These are phyloP conservation scores for Trichoderma asperelloides DNA, from an alignment of 495 filamentous ascomycete genomes.

Conservation along the genomic window DNA sequence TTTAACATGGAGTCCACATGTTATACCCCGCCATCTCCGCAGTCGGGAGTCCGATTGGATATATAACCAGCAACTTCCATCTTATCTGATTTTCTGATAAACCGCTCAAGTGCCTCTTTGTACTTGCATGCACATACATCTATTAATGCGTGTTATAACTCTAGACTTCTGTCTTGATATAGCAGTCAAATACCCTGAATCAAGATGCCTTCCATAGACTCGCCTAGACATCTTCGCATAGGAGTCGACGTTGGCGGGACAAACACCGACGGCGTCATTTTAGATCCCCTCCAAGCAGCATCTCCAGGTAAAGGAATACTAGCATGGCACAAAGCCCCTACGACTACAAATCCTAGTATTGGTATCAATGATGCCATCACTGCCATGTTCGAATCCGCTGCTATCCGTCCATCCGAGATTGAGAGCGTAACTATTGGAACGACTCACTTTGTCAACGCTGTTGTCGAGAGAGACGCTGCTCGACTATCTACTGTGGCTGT, in stretches of 20 bases:
- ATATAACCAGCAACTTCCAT: background rate
- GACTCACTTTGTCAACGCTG: slow-evolving; percentile 56
- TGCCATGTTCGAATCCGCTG: slow-evolving; percentile 33
- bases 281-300: slow-evolving; percentile 38
- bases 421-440: slow-evolving; percentile 54
- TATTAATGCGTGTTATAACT: background rate
- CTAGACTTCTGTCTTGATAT: background rate
- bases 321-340: slow-evolving; percentile 48
- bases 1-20: too few relatives aligned
- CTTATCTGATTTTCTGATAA: slow-evolving; percentile 6
- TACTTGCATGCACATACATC: background rate
- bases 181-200: background rate
- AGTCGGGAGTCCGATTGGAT: too few relatives aligned
- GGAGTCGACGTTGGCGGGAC: slow-evolving; percentile 46
- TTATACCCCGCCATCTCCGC: too few relatives aligned
- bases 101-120: background rate
- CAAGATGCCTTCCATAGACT: background rate
- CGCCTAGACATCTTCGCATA: slow-evolving; percentile 25
- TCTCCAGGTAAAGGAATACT: slow-evolving; percentile 35
- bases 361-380: slow-evolving; percentile 45
- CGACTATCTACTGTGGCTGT: slow-evolving; percentile 47
- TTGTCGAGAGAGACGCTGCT: slow-evolving; percentile 45
- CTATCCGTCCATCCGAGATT: slow-evolving; percentile 31
- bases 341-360: slow-evolving; percentile 45
- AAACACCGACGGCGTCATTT: slow-evolving; percentile 52